A percentile compares a stretch with the other conserved stretches of the same genome.
phyloP scores from a whole-genome alignment of 345 rosid genomes.

The Gossypium herbaceum region DNA sequence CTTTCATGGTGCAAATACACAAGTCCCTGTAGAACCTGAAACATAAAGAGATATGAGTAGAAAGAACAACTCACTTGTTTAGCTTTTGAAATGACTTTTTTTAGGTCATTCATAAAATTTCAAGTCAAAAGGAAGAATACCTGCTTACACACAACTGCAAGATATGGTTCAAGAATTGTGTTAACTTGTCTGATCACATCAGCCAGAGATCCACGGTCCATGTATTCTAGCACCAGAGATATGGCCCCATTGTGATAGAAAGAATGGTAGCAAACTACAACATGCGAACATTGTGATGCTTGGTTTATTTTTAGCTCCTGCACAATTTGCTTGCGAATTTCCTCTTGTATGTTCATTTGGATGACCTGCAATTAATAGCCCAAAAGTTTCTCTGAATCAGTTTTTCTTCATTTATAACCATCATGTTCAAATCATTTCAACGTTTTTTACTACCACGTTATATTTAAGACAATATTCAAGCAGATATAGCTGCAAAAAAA shows the following conservation, averaged over 20 bases:
- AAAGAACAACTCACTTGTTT: constrained; percentile 2
- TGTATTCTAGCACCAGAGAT: constrained; percentile 88
- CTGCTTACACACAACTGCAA: constrained; percentile 96
- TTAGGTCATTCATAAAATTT: not conserved
- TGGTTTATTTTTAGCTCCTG: constrained; percentile 96
- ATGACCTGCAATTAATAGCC: constrained; percentile 55
- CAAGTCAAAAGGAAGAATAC: constrained; percentile 32
- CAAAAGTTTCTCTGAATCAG: constrained; percentile 1
- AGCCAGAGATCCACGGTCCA: constrained; percentile 98
- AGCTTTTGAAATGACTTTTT: not conserved
- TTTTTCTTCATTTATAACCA: not conserved
- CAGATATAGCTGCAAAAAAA: not conserved
- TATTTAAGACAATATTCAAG: not conserved
- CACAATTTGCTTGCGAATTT: constrained; percentile 88
- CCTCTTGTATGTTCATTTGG: constrained; percentile 96
- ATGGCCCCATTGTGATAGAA: constrained; percentile 93
- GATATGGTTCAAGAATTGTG: constrained; percentile 92
- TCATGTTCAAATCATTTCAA: not conserved
- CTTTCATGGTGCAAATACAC: constrained; percentile 80
- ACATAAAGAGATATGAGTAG: not conserved
- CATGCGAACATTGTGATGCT: constrained; percentile 83
- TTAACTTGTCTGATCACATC: constrained; percentile 88
- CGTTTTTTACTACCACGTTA: not conserved
- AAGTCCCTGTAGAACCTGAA: constrained; percentile 73
- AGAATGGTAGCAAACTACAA: constrained; percentile 86